Evolutionary conservation across 1,139 yeast genomes (phyloP), one percentile per base, ranked within the genome.

Genomic region (Hansenula lynferdii): DNA sequence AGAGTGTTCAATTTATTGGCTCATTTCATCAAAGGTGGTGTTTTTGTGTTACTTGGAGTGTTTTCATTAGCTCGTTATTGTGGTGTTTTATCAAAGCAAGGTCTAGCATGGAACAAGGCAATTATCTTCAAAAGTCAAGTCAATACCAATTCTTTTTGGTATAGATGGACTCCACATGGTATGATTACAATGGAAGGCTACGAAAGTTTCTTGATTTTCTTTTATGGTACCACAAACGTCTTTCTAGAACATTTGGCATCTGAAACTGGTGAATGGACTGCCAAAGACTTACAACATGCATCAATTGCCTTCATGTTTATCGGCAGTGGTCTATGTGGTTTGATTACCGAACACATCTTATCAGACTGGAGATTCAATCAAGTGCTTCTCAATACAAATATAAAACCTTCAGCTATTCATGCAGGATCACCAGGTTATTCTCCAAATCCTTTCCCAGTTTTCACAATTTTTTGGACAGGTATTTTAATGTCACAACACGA

Each of bases 401-500:
- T 48, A 17, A 47, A 44, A 19, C 43, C 56, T 6, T 43, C 48
- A 12, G 62, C 57, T 8, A 51, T 58, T 15, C 49, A 51, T 35
- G 63, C 64, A 5, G 83, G 80, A 8, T 59, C 80, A 2, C 89
- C 90, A 1, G 94, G 94, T 1, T 84, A 68, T 56, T 78, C 87
- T 4, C 89, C 90, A 36, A 92, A 92, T 57, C 97, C 97, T 17
- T 86, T 92, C 75, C 97, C 98, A 2, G 77, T 87, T 2, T 74
- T 92, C 48, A 87, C 95, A 10, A 85, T 92, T 28, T 92, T 85
- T 62, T 92, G 97, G 96, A 92, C 97, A 1, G 98, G 98, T 20
- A 71, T 83, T n/a, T 70, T 92, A 46, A 92, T 92, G 98, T 87
- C 97, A 3, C 86, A 83, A 60, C 98, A 92, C 61, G 80, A 79